A percentile compares a stretch with the other conserved stretches of the same genome.
These are phyloP conservation scores for Quercus agrifolia DNA, from an alignment of 306 rosid species.

Conservation along the genomic window DNA sequence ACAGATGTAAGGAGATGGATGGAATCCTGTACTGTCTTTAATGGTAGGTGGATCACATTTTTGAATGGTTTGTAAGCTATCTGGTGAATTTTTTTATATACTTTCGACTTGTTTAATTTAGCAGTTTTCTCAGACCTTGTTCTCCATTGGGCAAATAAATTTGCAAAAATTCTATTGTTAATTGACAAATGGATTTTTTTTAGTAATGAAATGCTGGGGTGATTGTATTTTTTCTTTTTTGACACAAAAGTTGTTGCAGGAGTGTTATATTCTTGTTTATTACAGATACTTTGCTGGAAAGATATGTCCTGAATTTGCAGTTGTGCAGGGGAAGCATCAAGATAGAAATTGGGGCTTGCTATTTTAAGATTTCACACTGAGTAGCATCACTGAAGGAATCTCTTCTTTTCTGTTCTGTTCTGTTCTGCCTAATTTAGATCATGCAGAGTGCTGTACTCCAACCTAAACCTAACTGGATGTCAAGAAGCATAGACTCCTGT, in stretches of 20 bases:
- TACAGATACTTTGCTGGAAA: slow-evolving; percentile 19
- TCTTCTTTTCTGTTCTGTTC: slow-evolving; percentile 27
- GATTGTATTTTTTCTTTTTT: neutral
- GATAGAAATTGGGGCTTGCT: slow-evolving; percentile 36
- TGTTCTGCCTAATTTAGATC: slow-evolving; percentile 29
- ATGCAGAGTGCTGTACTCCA: neutral
- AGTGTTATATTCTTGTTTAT: slow-evolving; percentile 15
- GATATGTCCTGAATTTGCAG: slow-evolving; percentile 35
- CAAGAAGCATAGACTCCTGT: no score
- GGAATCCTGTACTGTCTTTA: neutral
- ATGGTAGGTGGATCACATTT: neutral
- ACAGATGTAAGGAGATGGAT: neutral
- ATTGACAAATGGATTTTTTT: neutral
- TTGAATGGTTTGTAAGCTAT: neutral
- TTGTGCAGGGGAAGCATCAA: slow-evolving; percentile 35
- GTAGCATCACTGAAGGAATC: slow-evolving; percentile 32
- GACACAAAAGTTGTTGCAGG: slow-evolving; percentile 9
- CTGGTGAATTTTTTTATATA: neutral
- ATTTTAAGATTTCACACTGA: slow-evolving; percentile 22
- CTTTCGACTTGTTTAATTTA: neutral
- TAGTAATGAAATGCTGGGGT: neutral
- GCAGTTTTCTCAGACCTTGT: neutral
- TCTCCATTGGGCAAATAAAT: neutral
- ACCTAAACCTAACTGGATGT: no score
- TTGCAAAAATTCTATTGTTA: neutral